Base-by-base conservation (phyloP, 345 rosid species). In the Gossypium rotundifolium region DNA sequence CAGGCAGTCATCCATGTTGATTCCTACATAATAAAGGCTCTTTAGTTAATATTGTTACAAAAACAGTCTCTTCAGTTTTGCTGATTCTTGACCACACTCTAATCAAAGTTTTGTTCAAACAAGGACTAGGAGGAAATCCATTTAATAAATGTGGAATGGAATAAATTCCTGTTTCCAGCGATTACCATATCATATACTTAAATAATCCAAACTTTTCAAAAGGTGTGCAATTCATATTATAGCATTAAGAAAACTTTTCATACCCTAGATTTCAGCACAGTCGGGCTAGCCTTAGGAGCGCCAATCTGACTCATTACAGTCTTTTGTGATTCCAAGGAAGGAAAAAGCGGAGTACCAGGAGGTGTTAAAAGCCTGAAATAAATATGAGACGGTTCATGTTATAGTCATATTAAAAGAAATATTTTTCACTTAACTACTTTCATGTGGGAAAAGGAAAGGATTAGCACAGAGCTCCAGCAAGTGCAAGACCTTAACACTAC, bases 301-400 rank as follows among this genome's bases (percentile, higher is more conserved):
- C 87, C 87, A 79, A 84, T 75, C 84, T 90, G 94, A 82, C 80
- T 89, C 94, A 88, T 88, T 67, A 84, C 68, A 3, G 89, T 86
- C 82, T 89, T 90, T 40, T 82, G 97, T 16, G 98, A 88, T 79
- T 90, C 99, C 87, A 95, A 84, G 22, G 99, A 91, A 72, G 99
- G 97, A 77, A 95, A 95, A 70, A 95, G 87, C 64, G 99, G 99
- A 42, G 99, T 95, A 66, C 96, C 99, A 70, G 99, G 99, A 79
- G 97, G 98, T 0, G 97, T 90, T 61, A 93, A 84, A 81, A 96
- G 99, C 99, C 98, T 88, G 80, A 58, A 58, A 58, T 45, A 77
- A 84, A 79, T 42, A 78, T 51, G 65, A 76, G 17, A 79, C 22
- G 57, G 20, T 49, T 54, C 67, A 16, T 62, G 53, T 69, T 62